These are phyloP conservation scores for Colletotrichum magnum DNA, from an alignment of 2,329 filamentous ascomycete species.

Conservation along the genomic window DNA sequence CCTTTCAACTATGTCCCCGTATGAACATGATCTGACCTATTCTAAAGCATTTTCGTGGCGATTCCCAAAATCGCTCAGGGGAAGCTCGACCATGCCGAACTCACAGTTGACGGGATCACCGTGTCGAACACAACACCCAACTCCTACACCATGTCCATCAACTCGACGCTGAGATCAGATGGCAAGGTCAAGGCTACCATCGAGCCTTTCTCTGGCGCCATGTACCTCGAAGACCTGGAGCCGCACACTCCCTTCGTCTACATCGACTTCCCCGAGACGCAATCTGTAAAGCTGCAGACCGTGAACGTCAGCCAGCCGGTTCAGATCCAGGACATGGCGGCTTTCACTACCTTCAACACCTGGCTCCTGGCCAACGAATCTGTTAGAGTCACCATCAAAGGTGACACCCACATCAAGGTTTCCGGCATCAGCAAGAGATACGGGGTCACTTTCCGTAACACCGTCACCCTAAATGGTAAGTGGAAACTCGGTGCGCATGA, in stretches of 20 bases:
- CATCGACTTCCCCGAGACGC: slow-evolving; percentile 67
- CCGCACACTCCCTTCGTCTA: slow-evolving; percentile 64
- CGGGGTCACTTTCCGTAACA: slow-evolving; percentile 70
- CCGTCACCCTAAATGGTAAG: slow-evolving; percentile 60
- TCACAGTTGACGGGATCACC: slow-evolving; percentile 66
- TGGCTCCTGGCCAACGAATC: slow-evolving; percentile 66
- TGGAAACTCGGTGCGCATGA: neutral
- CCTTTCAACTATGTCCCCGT: neutral
- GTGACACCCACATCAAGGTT: slow-evolving; percentile 66
- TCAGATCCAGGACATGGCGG: slow-evolving; percentile 60
- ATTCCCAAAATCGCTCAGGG: slow-evolving; percentile 70
- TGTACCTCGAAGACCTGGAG: slow-evolving; percentile 67
- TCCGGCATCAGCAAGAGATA: slow-evolving; percentile 63
- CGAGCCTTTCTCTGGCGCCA: slow-evolving; percentile 64
- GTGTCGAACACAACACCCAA: slow-evolving; percentile 62
- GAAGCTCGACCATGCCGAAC: slow-evolving; percentile 67
- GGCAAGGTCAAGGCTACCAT: slow-evolving; percentile 67
- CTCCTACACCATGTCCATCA: slow-evolving; percentile 66
- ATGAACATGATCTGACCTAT: slow-evolving; percentile 20
- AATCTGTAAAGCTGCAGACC: slow-evolving; percentile 60
- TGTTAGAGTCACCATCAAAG: slow-evolving; percentile 65
- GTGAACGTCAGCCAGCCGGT: slow-evolving; percentile 68
- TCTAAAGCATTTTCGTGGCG: slow-evolving; percentile 66
- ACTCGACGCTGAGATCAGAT: slow-evolving; percentile 68
- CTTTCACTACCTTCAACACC: slow-evolving; percentile 69